Conservation (phyloP, 495 filamentous ascomycete species). For the Xylaria curta region DNA sequence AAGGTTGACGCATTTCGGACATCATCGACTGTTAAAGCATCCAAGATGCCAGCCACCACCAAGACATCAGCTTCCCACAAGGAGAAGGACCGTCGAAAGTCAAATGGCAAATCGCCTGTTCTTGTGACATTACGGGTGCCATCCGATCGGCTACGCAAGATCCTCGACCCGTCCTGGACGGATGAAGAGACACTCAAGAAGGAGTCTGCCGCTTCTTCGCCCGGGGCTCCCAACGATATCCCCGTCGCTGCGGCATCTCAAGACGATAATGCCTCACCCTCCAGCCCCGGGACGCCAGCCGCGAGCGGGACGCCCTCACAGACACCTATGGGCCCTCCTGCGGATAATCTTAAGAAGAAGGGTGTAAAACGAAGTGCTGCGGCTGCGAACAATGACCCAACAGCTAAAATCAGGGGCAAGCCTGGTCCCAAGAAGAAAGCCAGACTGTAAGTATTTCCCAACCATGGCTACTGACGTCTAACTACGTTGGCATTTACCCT, state of each 20-base stretch:
- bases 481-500: not conserved
- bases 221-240: slow-evolving; percentile 30
- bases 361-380: slow-evolving; percentile 57
- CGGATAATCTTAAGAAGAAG: slow-evolving; percentile 67
- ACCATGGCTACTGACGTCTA: slow-evolving; percentile 20
- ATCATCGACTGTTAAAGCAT: slow-evolving; percentile 28
- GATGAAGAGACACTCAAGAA: slow-evolving; percentile 52
- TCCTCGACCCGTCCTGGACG: slow-evolving; percentile 50
- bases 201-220: slow-evolving; percentile 37
- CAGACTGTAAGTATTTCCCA: slow-evolving; percentile 74
- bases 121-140: slow-evolving; percentile 49
- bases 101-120: slow-evolving; percentile 36
- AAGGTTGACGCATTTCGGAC: slow-evolving; percentile 8
- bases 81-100: slow-evolving; percentile 59
- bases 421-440: slow-evolving; percentile 96
- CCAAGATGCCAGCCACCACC: slow-evolving; percentile 51
- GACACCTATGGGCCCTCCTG: slow-evolving; percentile 56
- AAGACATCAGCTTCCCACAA: slow-evolving; percentile 50
- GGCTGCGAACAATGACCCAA: slow-evolving; percentile 58
- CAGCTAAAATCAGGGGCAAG: slow-evolving; percentile 76
- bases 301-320: slow-evolving; percentile 51
- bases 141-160: slow-evolving; percentile 48
- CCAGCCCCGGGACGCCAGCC: slow-evolving; percentile 53
- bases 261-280: slow-evolving; percentile 56
- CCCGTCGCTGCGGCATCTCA: slow-evolving; percentile 35